Percentiles rank a stretch among this genome's conserved stretches.
Evolutionary conservation across 331 rosid species (phyloP).

Genomic region (Quercus tomentella): DNA sequence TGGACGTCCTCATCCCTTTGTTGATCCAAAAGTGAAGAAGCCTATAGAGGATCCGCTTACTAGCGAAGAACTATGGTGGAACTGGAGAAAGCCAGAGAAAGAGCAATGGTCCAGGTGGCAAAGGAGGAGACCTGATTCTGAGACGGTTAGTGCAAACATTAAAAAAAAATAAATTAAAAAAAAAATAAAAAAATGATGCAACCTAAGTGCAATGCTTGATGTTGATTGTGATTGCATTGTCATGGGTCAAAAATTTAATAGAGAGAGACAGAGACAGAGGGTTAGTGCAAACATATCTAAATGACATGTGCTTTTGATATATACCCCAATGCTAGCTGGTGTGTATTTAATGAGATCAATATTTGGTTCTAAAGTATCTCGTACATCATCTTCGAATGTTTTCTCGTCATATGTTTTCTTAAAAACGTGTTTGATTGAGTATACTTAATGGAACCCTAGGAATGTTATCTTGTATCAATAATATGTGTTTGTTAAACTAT

Average conservation of each 20-base stretch:
- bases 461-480: too few species aligned
- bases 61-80: conserved; percentile 90
- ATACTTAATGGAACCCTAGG: too few species aligned
- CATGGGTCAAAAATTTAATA: background rate
- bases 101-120: conserved; percentile 99
- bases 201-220: background rate
- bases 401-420: background rate
- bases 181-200: background rate
- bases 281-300: background rate
- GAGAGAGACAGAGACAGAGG: background rate
- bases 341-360: background rate
- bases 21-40: conserved; percentile 72
- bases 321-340: background rate
- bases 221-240: background rate
- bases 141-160: conserved; percentile 68
- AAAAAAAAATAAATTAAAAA: background rate
- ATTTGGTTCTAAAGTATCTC: background rate
- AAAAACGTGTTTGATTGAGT: background rate
- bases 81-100: conserved; percentile 88
- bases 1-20: conserved; percentile 80
- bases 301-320: background rate
- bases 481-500: too few species aligned
- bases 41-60: conserved; percentile 66
- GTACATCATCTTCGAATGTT: background rate
- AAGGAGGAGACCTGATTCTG: conserved; percentile 87